phyloP scores from a whole-genome alignment of 306 rosid species.

The Pyrus communis region DNA sequence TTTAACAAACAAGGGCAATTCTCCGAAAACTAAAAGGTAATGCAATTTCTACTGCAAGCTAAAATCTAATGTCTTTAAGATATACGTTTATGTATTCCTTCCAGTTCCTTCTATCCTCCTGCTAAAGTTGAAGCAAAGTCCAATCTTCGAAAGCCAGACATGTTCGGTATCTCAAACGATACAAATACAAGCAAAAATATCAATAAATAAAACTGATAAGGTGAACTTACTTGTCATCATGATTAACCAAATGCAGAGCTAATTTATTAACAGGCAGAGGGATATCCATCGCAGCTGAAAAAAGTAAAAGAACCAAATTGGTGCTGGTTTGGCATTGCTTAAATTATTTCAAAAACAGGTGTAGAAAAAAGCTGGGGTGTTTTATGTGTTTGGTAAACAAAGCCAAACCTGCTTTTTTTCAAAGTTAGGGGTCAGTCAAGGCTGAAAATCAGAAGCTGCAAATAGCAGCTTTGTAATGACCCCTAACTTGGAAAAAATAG shows the following conservation, averaged over 20 bases:
- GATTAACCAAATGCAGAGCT: slow-evolving; percentile 31
- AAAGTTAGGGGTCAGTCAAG: too few relatives aligned
- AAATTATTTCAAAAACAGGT: too few relatives aligned
- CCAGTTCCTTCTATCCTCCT: neutral
- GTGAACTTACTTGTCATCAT: slow-evolving; percentile 36
- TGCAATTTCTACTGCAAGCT: neutral
- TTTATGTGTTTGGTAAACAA: too few relatives aligned
- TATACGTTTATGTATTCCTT: neutral
- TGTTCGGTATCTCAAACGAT: neutral
- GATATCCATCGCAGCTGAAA: slow-evolving; percentile 40
- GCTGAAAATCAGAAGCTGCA: too few relatives aligned
- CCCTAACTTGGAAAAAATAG: too few relatives aligned
- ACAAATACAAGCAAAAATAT: neutral
- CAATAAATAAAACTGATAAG: neutral
- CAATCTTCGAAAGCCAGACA: neutral
- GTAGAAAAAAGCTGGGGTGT: too few relatives aligned
- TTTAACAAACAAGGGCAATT: neutral
- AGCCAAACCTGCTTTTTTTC: too few relatives aligned
- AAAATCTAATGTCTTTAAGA: neutral
- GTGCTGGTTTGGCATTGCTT: too few relatives aligned
- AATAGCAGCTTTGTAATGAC: too few relatives aligned
- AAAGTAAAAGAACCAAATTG: neutral
- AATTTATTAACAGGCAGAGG: slow-evolving; percentile 45
- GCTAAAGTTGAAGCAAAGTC: neutral
- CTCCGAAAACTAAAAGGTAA: neutral